Evolutionary conservation across 352 stramenopile species (phyloP), one percentile per base, ranked within the genome.

Genomic region (Phytophthora sp.): DNA sequence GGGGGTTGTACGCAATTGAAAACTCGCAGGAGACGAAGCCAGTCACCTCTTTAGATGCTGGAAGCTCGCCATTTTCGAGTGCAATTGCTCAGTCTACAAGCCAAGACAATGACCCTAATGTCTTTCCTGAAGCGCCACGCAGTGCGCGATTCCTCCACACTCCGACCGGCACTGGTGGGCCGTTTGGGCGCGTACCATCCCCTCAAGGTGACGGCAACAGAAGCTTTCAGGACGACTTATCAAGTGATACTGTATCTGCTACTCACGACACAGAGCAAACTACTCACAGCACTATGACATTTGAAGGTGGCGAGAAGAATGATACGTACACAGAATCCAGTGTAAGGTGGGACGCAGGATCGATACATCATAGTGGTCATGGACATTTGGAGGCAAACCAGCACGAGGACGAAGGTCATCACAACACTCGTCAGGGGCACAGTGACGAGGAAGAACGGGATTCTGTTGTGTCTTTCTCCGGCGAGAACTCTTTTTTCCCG

Each of bases 361-460:
- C 45, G 27, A 45, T 63, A 21, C 38, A 51, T 27, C 20, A 35
- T 42, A 53, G n/a, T 60, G 28, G 34, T 13, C 42, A 53, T 32
- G 17, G 18, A 18, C 17, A 28, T 17, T 59, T 50, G 45, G 62
- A 62, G 4, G 42, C 26, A n/a, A 55, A 44, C 23, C 44, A 48
- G 13, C 44, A 52, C 7, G 26, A 45, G 4, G 37, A 54, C 15
- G 49, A 58, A 8, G 18, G 37, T 41, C 68, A 59, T 43, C 62
- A 46, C 50, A 46, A 41, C 15, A 54, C 31, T 42, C 58, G 52
- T 26, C 54, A 63, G 4, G 64, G 53, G 20, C 69, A 66, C 18
- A 74, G 54, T 18, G 64, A 77, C 27, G 64, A 77, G 58, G 63
- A 77, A 72, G 69, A 77, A 30, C 58, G 69, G 34, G 69, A 74